phyloP scores from a whole-genome alignment of 2,329 filamentous ascomycete species.

The Chrysoporthe austroafricana region DNA sequence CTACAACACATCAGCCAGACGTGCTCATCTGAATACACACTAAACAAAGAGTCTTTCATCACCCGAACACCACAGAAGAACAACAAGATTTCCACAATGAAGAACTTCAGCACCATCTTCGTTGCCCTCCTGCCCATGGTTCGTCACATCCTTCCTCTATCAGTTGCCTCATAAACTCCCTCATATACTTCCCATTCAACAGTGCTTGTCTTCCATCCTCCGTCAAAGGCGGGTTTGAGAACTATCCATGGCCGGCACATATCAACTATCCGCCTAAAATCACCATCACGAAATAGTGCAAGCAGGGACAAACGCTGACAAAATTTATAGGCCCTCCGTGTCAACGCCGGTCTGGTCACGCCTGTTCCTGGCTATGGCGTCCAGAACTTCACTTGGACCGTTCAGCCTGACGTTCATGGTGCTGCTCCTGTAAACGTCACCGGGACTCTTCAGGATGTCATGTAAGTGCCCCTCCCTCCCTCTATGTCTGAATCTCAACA shows the following conservation, averaged over 20 bases:
- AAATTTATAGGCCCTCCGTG: not conserved
- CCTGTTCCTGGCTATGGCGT: constrained; percentile 4
- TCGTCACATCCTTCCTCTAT: not conserved
- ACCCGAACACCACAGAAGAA: not conserved
- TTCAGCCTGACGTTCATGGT: constrained; percentile 10
- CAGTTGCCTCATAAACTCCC: not conserved
- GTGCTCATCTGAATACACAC: not conserved
- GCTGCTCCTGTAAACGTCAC: constrained; percentile 5
- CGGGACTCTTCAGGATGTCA: constrained; percentile 19
- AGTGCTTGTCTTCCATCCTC: not conserved
- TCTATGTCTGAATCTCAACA: not conserved
- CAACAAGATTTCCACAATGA: not conserved
- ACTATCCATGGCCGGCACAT: too few species aligned
- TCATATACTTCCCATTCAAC: not conserved
- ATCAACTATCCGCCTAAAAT: not conserved
- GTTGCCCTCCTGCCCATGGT: not conserved
- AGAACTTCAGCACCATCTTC: not conserved
- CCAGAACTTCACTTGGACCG: constrained; percentile 16
- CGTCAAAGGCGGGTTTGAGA: too few species aligned
- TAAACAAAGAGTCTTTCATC: not conserved
- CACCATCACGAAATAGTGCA: not conserved
- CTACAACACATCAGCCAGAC: too few species aligned
- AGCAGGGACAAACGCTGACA: not conserved
- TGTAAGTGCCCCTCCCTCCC: not conserved
- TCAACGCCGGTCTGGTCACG: not conserved